Evolutionary conservation across 345 rosid species (phyloP).

Genomic region (Mallotus nudiflorus): DNA sequence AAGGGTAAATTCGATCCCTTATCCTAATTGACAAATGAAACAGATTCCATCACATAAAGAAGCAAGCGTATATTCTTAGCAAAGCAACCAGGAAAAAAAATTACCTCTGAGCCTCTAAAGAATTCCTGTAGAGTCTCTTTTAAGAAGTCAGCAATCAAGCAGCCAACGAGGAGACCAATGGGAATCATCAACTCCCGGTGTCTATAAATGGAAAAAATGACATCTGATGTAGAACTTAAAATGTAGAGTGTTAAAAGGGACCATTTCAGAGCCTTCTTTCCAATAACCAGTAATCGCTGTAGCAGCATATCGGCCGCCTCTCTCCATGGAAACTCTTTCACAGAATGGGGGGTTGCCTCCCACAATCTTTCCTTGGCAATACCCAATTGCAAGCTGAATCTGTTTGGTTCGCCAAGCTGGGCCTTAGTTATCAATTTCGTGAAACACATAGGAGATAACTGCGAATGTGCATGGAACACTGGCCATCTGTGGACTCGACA

Average conservation of each 20-base stretch:
- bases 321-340: constrained; percentile 49
- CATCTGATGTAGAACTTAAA: constrained; percentile 39
- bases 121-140: constrained; percentile 36
- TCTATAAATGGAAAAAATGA: constrained; percentile 35
- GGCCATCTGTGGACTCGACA: constrained; percentile 17
- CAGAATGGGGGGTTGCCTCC: constrained; percentile 30
- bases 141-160: constrained; percentile 38
- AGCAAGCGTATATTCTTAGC: background rate
- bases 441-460: constrained; percentile 13
- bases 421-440: constrained; percentile 26
- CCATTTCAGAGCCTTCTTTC: constrained; percentile 44
- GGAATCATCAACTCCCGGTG: constrained; percentile 49
- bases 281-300: constrained; percentile 26
- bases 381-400: constrained; percentile 23
- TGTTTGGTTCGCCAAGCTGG: constrained; percentile 37
- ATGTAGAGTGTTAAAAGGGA: constrained; percentile 24
- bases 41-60: background rate
- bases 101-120: constrained; percentile 32
- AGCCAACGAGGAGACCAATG: constrained; percentile 48
- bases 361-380: constrained; percentile 31
- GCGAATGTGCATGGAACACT: background rate
- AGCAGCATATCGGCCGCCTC: constrained; percentile 33
- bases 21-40: constrained; percentile 31
- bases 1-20: constrained; percentile 26
- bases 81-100: background rate